Evolutionary conservation across 257 asterid species (phyloP), one percentile per base, ranked within the genome.

Genomic region (Nicotiana obtusifolia): DNA sequence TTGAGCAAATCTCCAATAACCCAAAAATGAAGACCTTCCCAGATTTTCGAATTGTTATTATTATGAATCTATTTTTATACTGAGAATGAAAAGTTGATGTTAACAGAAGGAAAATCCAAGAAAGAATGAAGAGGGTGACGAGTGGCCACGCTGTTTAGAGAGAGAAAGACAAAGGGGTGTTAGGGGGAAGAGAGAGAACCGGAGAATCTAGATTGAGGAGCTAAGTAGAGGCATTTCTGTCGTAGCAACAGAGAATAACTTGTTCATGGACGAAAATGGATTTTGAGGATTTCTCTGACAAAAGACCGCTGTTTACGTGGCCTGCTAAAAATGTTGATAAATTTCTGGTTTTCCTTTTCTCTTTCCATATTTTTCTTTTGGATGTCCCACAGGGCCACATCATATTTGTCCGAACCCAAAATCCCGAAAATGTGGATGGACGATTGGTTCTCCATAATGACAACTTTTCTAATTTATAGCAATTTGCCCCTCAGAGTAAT

Each of bases 71-170:
- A 16, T 67, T 67, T 49, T 49, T 65, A 66, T 16, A 31, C n/a
- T 66, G 76, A 67, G 76, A 67, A 68, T 68, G 3, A 35, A 53
- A 37, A 68, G 53, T 15, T 68, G 10, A 37, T 47, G 30, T 2
- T 60, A 60, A 37, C 65, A 60, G 28, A 20, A 60, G 65, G 31
- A 8, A 68, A 68, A 71, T 54, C 19, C 52, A 60, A 53, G 41
- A 16, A 44, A 20, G n/a, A 28, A 69, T 71, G 64, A 59, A 31
- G 84, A 75, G 81, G 85, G 71, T 22, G 67, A 62, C 49, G 28
- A 82, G 56, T 30, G 66, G 78, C 78, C 85, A 82, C 82, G 71
- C 26, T 26, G 78, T 76, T 35, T 30, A 66, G 30, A 49, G 76
- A 17, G 14, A 44, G 37, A 35, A 19, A 5, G 20, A 41, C 13